phyloP scores from a whole-genome alignment of 208 protist species.

The Trypanosoma caninum region DNA sequence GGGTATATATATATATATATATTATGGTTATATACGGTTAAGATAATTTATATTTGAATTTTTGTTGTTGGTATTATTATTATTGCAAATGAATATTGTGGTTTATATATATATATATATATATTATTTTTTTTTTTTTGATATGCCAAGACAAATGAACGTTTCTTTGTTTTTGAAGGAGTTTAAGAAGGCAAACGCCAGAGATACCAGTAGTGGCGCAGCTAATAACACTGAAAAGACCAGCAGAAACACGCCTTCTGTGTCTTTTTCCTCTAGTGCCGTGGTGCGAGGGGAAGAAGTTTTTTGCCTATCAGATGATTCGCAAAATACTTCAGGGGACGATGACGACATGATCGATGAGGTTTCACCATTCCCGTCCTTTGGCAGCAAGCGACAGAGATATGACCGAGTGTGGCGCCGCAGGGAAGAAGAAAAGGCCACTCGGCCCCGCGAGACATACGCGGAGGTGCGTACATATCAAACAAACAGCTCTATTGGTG shows the following conservation, averaged over 20 bases:
- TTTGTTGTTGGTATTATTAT: neutral
- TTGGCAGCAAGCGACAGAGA: constrained; percentile 11
- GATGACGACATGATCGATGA: neutral
- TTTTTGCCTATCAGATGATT: constrained; percentile 1
- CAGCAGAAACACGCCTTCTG: neutral
- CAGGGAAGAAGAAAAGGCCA: neutral
- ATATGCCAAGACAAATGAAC: constrained; percentile 38
- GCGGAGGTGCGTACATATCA: constrained; percentile 19
- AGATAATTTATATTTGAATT: neutral
- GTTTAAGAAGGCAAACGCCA: constrained; percentile 42
- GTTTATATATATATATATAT: constrained; percentile 1
- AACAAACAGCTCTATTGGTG: constrained; percentile 8
- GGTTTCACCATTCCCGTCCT: neutral
- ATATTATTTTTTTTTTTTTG: neutral
- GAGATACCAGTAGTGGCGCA: no score
- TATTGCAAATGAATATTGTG: neutral
- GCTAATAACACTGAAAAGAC: neutral
- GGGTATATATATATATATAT: neutral
- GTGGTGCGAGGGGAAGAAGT: no score
- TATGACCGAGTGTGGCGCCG: constrained; percentile 1
- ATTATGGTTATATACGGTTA: neutral
- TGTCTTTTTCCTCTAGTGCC: neutral
- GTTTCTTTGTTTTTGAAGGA: constrained; percentile 72
- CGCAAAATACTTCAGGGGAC: neutral
- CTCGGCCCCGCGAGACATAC: neutral